A percentile compares a stretch with the other conserved stretches of the same genome.
Conservation (phyloP, 2,329 filamentous ascomycete genomes). For the Fusarium sp. region DNA sequence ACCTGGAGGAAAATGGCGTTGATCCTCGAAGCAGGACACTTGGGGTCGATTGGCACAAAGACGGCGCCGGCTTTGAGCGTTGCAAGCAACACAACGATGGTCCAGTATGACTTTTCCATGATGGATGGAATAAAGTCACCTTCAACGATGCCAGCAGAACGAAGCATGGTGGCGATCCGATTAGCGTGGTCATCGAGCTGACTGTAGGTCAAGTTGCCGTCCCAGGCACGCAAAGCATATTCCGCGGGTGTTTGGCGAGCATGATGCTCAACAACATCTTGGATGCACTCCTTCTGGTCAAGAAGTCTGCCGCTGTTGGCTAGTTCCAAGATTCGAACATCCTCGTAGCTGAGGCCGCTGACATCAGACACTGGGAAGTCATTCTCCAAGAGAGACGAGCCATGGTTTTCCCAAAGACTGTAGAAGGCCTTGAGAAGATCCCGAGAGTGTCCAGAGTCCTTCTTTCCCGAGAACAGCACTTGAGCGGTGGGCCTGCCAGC, state of each 20-base stretch:
- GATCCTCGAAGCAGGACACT: slow-evolving; percentile 19
- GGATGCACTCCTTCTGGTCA: slow-evolving; percentile 4
- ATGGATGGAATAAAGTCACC: slow-evolving; percentile 17
- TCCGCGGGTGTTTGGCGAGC: slow-evolving; percentile 1
- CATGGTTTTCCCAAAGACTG: slow-evolving; percentile 2
- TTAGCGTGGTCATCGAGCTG: slow-evolving; percentile 15
- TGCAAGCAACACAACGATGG: slow-evolving; percentile 12
- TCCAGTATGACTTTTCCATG: slow-evolving; percentile 26
- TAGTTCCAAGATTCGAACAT: slow-evolving; percentile 6
- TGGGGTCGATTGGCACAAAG: slow-evolving; percentile 25
- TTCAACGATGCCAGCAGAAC: slow-evolving; percentile 4
- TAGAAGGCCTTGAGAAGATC: slow-evolving; percentile 14
- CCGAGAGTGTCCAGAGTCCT: slow-evolving; percentile 7
- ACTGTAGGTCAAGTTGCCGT: slow-evolving; percentile 12
- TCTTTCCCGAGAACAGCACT: slow-evolving; percentile 1
- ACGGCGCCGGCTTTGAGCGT: slow-evolving; percentile 22
- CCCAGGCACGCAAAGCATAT: slow-evolving; percentile 14
- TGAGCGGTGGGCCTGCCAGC: slow-evolving; percentile 6
- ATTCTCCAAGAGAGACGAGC: background rate
- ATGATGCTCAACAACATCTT: slow-evolving; percentile 7
- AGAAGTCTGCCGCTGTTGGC: slow-evolving; percentile 5
- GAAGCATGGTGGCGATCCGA: slow-evolving; percentile 15
- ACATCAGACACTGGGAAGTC: slow-evolving; percentile 2
- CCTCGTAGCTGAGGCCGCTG: background rate
- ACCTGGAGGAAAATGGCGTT: slow-evolving; percentile 24